Base-by-base conservation (phyloP, 2,329 filamentous ascomycete species). In the Didymella arachidicola region DNA sequence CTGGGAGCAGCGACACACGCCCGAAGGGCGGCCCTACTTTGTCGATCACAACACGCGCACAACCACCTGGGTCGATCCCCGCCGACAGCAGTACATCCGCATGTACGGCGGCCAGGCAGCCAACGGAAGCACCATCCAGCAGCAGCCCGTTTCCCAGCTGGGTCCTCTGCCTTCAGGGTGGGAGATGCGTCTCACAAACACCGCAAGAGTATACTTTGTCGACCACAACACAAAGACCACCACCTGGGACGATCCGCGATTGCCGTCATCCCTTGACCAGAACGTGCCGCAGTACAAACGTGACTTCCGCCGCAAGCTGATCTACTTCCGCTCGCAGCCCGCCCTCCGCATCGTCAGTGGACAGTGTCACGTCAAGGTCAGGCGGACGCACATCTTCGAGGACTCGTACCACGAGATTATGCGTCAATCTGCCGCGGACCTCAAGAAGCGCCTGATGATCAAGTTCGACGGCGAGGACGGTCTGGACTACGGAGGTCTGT, bases 201-300 rank as follows among this genome's bases (percentile, higher is more conserved):
- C 95, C 14, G 95, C 95, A 27, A 87, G 95, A 59, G 95, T 99
- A 16, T 99, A 99, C 80, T 99, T 99, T 78, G 95, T 99, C 43
- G 95, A 99, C 73, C 95, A 99, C 81, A 99, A 99, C 80, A 99
- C 95, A 43, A 99, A 99, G 83, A 99, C 95, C 0, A 99, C 95
- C 3, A 99, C 95, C 1, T 99, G 95, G 95, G 95, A 99, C 74
- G 95, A 99, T 73, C 95, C 95, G 34, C 87, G 95, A 73, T 82
- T 99, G 67, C 95, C 95, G 25, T 98, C 94, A 2, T 98, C 95
- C 0, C 83, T 99, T 61, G 95, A 99, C 71, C 95, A 99, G 80
- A 97, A 97, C 62, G 95, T 99, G 49, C 95, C 95, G 51, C 95
- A 99, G 80, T 99, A 99, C 82, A 99, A 99, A 87, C 92, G 95